Evolutionary conservation across 2,329 filamentous ascomycete species (phyloP).

Genomic region (Beauveria sp.): DNA sequence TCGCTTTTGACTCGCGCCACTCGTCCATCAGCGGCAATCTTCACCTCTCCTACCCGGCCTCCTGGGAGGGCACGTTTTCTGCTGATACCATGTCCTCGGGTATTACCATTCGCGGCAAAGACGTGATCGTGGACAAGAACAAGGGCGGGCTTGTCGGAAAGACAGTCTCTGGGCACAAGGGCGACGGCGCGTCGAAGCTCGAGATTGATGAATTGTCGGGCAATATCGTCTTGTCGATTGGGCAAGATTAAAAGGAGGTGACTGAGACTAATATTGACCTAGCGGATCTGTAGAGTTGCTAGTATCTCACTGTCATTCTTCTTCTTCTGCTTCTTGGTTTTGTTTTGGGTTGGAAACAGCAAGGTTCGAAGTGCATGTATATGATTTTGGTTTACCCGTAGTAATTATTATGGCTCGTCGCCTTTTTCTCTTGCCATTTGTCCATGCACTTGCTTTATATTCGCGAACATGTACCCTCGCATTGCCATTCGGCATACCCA

Average conservation of each 20-base stretch:
- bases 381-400: no score
- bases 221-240: constrained; percentile 4
- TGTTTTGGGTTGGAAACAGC: no score
- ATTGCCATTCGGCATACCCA: no score
- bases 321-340: not conserved
- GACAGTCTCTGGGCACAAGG: constrained; percentile 4
- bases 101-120: constrained; percentile 33
- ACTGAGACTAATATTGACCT: not conserved
- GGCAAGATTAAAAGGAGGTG: not conserved
- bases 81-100: constrained; percentile 33
- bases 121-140: constrained; percentile 26
- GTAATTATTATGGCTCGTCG: no score
- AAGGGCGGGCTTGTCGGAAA: constrained; percentile 27
- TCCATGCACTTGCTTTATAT: no score
- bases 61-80: constrained; percentile 41
- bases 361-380: no score
- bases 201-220: constrained; percentile 9
- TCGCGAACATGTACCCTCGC: no score
- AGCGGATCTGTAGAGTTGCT: not conserved
- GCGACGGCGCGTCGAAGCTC: constrained; percentile 5
- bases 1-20: constrained; percentile 34
- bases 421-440: no score
- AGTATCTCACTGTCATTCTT: not conserved
- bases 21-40: constrained; percentile 36
- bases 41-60: constrained; percentile 35